Percentiles rank a stretch among this genome's conserved stretches.
Conservation (phyloP, 306 rosid genomes). For the Gillenia trifoliata region DNA sequence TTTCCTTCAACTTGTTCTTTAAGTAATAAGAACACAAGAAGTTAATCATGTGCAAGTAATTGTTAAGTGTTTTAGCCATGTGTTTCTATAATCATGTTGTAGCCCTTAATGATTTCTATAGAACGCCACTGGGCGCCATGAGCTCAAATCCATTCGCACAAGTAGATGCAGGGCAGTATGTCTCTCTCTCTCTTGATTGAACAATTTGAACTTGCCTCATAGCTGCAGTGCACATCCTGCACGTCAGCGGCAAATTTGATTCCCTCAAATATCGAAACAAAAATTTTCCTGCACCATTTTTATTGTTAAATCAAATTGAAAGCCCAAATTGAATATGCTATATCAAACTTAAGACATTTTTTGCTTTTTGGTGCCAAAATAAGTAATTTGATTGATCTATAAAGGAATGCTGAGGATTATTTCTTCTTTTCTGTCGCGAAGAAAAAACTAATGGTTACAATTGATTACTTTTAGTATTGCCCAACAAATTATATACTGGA, state of each 20-base stretch:
- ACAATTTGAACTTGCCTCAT: not conserved
- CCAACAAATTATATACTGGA: not conserved
- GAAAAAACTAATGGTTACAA: not conserved
- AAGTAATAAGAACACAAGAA: conserved; percentile 1
- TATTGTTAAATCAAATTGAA: too few species aligned
- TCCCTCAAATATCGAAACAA: not conserved
- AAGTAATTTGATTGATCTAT: not conserved
- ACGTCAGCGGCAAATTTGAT: too few species aligned
- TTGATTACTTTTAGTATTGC: too few species aligned
- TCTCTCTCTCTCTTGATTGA: conserved; percentile 17
- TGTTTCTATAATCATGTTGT: conserved; percentile 14
- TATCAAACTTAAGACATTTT: not conserved
- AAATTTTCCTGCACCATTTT: not conserved
- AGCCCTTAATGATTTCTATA: conserved; percentile 55
- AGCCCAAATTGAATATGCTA: not conserved
- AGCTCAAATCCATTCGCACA: conserved; percentile 63
- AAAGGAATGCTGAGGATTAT: not conserved
- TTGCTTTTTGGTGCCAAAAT: not conserved
- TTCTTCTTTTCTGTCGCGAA: not conserved
- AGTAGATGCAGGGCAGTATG: conserved; percentile 62
- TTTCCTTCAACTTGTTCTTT: not conserved
- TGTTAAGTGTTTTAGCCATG: not conserved
- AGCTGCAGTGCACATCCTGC: not conserved
- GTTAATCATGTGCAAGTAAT: not conserved
- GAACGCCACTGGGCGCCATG: conserved; percentile 74